These are phyloP conservation scores for Phascolomyces articulosus DNA, from an alignment of 371 early-diverging fungal species.

Conservation along the genomic window DNA sequence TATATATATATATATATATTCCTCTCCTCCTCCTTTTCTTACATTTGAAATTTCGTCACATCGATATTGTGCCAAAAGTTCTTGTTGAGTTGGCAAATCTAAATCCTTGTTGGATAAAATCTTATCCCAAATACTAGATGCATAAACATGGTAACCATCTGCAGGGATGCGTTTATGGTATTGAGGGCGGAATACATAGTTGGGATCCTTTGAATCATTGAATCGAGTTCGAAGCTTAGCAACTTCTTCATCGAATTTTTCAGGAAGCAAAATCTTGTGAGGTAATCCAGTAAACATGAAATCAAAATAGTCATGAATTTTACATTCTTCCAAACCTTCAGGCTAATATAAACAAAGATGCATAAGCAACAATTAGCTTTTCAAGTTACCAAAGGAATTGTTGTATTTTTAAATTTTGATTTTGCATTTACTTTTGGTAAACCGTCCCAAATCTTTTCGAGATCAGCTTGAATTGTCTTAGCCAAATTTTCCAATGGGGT, in stretches of 20 bases:
- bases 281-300: constrained; percentile 91
- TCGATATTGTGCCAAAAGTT: constrained; percentile 95
- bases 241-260: constrained; percentile 81
- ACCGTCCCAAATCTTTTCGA: constrained; percentile 90
- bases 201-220: constrained; percentile 62
- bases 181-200: constrained; percentile 84
- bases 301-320: constrained; percentile 91
- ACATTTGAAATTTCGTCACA: constrained; percentile 96
- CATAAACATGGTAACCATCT: constrained; percentile 93
- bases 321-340: constrained; percentile 76
- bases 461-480: constrained; percentile 78
- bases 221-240: constrained; percentile 78
- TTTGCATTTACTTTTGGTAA: constrained; percentile 85
- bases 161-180: constrained; percentile 95
- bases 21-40: too few species aligned
- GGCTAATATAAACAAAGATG: constrained; percentile 64
- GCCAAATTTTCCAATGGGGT: constrained; percentile 87
- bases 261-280: constrained; percentile 88
- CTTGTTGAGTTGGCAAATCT: constrained; percentile 97
- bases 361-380: too few species aligned
- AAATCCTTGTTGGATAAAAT: constrained; percentile 93
- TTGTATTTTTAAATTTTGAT: too few species aligned
- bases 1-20: too few species aligned
- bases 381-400: too few species aligned
- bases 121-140: constrained; percentile 92